These are phyloP conservation scores for Carex scoparia DNA, from an alignment of 176 grass and related monocot species.

Conservation along the genomic window DNA sequence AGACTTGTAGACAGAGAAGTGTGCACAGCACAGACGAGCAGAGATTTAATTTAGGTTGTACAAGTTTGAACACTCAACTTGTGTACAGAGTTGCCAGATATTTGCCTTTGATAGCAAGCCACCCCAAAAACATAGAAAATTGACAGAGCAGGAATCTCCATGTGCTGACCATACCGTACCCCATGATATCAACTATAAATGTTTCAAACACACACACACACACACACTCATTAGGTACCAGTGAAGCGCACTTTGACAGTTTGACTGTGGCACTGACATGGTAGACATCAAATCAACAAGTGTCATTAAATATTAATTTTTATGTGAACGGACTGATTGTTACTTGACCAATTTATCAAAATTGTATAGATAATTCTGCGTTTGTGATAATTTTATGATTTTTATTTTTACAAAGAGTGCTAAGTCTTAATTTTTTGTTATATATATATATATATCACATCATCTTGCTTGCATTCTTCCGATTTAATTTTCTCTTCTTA, in stretches of 20 bases:
- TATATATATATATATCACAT: too few species aligned
- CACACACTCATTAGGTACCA: not conserved
- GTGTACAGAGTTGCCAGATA: slow-evolving; percentile 1
- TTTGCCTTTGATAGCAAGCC: slow-evolving; percentile 21
- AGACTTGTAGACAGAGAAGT: not conserved
- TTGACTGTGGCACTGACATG: not conserved
- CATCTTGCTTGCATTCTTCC: too few species aligned
- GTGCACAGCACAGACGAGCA: not conserved
- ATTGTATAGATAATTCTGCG: too few species aligned
- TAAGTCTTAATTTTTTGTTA: too few species aligned
- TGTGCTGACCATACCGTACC: not conserved
- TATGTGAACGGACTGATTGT: too few species aligned
- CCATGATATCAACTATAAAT: not conserved
- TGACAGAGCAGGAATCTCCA: not conserved
- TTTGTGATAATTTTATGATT: too few species aligned
- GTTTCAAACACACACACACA: not conserved
- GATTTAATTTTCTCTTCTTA: too few species aligned
- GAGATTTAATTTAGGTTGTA: not conserved
- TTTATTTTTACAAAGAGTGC: too few species aligned
- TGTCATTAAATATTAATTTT: too few species aligned
- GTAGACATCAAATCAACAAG: too few species aligned
- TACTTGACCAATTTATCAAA: too few species aligned
- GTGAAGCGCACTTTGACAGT: not conserved
- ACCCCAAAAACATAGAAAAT: not conserved
- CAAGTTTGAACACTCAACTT: not conserved